Evolutionary conservation across 2,329 filamentous ascomycete species (phyloP), one percentile per base, ranked within the genome.

Genomic region (Trichoderma asperellum): DNA sequence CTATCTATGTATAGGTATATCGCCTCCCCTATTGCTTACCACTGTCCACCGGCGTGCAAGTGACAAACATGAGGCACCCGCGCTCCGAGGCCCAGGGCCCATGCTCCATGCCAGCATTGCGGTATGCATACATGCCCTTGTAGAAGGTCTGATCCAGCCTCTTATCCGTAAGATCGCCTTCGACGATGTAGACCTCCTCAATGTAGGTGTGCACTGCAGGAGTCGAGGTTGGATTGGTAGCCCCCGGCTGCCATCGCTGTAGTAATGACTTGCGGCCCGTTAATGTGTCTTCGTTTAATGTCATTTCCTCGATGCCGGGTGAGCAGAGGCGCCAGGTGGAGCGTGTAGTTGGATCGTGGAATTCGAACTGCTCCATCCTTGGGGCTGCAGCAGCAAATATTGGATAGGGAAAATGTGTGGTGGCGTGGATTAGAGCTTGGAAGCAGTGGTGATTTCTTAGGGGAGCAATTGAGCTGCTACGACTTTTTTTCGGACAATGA

Each of bases 81-180:
- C 74, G 60, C 37, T 75, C 72, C 32, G 76, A 78, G 66, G 70
- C 72, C 69, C 80, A 81, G 14, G 79, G 80, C 0, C 80, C 80
- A 74, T 81, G 79, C 70, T 78, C 71, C 80, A 80, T 81, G 11
- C 79, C 79, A 16, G 79, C 79, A 60, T 78, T 75, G 24, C 80
- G 76, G 71, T 81, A 81, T 16, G 79, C 80, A 75, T 81, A 82
- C 4, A 77, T 75, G 47, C 79, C 79, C 59, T 76, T 75, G 14
- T 75, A 69, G 77, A 77, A 82, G 10, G 74, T 71, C 63, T 76
- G 71, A 21, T 67, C 70, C 10, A 80, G 73, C 18, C 73, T 74
- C 49, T 74, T 71, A 72, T 81, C 79, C 68, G 75, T 75, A 64
- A 81, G 69, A 52, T 78, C 77, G 16, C 79, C 79, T 40, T 79